Conservation (phyloP, 2,329 filamentous ascomycete genomes). For the Ophioceras dolichostomum region DNA sequence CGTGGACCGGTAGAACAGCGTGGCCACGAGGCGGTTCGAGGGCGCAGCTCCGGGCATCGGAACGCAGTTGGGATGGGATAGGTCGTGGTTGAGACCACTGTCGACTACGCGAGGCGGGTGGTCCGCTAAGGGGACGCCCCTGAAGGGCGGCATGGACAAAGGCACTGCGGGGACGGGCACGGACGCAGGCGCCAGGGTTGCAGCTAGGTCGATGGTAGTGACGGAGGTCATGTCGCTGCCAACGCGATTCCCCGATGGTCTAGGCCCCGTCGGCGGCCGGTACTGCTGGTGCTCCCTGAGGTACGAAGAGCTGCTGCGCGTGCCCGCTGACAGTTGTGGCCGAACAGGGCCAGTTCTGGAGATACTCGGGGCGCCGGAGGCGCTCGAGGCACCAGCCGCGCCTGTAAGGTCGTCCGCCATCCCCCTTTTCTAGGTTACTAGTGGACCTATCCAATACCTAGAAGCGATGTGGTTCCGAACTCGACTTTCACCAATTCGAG, state of each 20-base stretch:
- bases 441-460: no score
- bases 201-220: no score
- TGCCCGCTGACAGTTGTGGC: conserved; percentile 34
- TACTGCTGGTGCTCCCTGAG: conserved; percentile 53
- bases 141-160: conserved; percentile 25
- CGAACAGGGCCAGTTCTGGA: no score
- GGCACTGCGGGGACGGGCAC: background rate
- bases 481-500: no score
- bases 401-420: no score
- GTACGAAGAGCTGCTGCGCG: conserved; percentile 51
- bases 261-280: conserved; percentile 38
- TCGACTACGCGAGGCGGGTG: conserved; percentile 49
- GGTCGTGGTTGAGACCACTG: conserved; percentile 47
- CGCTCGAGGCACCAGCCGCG: no score
- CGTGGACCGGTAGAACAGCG: conserved; percentile 47
- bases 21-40: conserved; percentile 42
- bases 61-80: conserved; percentile 52
- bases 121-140: conserved; percentile 46
- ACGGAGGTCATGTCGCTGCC: conserved; percentile 58
- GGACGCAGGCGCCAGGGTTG: conserved; percentile 26
- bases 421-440: no score
- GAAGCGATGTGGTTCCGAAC: no score
- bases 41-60: conserved; percentile 29
- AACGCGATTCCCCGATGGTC: conserved; percentile 40
- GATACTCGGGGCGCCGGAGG: no score